A percentile compares a stretch with the other conserved stretches of the same genome.
Evolutionary conservation across 2,329 filamentous ascomycete genomes (phyloP).

Genomic region (Tolypocladium tropicale): DNA sequence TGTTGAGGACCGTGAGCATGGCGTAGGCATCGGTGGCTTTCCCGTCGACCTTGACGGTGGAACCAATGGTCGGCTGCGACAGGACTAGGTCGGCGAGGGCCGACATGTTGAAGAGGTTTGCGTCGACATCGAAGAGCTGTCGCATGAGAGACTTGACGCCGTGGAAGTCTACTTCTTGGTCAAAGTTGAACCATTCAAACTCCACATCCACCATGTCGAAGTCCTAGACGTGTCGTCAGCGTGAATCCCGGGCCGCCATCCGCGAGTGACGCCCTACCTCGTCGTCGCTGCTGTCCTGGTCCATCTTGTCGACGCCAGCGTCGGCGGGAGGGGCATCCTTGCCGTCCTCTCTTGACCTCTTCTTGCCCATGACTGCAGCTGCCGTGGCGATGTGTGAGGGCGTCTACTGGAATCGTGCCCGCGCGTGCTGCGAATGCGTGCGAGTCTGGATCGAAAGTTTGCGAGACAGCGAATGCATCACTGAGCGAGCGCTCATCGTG

Average conservation of each 20-base stretch:
- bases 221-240: constrained; percentile 43
- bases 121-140: constrained; percentile 86
- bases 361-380: constrained; percentile 33
- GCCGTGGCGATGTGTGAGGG: not conserved
- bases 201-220: constrained; percentile 90
- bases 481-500: not conserved
- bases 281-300: constrained; percentile 41
- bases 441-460: not conserved
- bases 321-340: constrained; percentile 28
- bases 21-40: constrained; percentile 89
- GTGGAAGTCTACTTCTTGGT: constrained; percentile 84
- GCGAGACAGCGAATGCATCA: not conserved
- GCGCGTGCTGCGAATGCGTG: not conserved
- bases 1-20: constrained; percentile 79
- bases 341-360: constrained; percentile 37
- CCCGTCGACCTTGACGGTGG: constrained; percentile 94
- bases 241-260: not conserved
- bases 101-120: constrained; percentile 77
- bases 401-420: not conserved
- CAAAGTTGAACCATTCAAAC: constrained; percentile 98
- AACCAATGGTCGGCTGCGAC: constrained; percentile 78
- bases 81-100: constrained; percentile 78
- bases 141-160: constrained; percentile 82
- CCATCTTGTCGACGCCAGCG: constrained; percentile 37
- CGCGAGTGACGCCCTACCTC: constrained; percentile 28